phyloP scores from a whole-genome alignment of 495 filamentous ascomycete species.

The Hyaloscypha hepaticicola region DNA sequence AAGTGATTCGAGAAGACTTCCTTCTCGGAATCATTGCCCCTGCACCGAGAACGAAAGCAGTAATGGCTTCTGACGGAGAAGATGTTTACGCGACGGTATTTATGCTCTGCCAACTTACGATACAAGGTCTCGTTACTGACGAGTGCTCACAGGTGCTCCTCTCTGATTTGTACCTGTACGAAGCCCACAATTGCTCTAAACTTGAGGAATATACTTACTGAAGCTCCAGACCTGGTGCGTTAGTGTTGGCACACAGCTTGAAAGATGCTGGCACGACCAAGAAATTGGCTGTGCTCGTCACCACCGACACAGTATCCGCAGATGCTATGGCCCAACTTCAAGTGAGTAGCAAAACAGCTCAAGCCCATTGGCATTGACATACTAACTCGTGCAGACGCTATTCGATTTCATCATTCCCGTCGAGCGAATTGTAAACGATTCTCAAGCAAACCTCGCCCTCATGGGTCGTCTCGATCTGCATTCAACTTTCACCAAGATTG shows the following conservation, averaged over 20 bases:
- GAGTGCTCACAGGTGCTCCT: constrained; percentile 60
- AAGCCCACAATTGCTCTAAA: not conserved
- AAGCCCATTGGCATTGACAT: constrained; percentile 18
- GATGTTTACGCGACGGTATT: constrained; percentile 60
- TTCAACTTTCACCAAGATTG: constrained; percentile 94
- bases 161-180: not conserved
- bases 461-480: constrained; percentile 90
- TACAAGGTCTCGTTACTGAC: not conserved
- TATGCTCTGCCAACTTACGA: constrained; percentile 15
- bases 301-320: constrained; percentile 67
- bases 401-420: constrained; percentile 92
- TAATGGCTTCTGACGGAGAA: constrained; percentile 44
- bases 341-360: constrained; percentile 46
- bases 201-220: constrained; percentile 14
- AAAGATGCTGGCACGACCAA: constrained; percentile 87
- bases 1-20: constrained; percentile 8
- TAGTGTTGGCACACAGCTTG: constrained; percentile 91
- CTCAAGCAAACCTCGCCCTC: constrained; percentile 79
- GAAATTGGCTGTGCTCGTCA: constrained; percentile 82
- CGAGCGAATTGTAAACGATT: constrained; percentile 68
- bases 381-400: constrained; percentile 55
- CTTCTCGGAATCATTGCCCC: not conserved
- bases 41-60: constrained; percentile 9
- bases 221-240: constrained; percentile 52
- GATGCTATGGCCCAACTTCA: constrained; percentile 76